These are phyloP conservation scores for Backusella mclennaniae DNA, from an alignment of 192 early-diverging fungal genomes.

Conservation along the genomic window DNA sequence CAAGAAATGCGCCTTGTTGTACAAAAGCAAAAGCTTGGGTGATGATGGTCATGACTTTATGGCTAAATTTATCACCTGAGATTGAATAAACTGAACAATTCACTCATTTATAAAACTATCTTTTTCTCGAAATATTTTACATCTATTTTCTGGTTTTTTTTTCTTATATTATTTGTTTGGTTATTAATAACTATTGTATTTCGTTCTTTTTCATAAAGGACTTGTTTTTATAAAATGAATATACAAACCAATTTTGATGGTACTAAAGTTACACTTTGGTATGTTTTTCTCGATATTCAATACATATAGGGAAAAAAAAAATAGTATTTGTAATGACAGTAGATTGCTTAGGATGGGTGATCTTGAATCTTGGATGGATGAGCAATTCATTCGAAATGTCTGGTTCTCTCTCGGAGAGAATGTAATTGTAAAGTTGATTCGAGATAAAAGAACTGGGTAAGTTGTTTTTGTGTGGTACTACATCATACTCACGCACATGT, in stretches of 20 bases:
- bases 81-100: background rate
- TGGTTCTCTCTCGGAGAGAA: conserved; percentile 84
- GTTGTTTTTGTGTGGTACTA: background rate
- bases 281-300: background rate
- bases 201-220: background rate
- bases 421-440: conserved; percentile 91
- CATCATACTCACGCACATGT: background rate
- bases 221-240: background rate
- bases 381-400: conserved; percentile 78
- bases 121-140: background rate
- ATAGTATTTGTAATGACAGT: background rate
- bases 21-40: background rate
- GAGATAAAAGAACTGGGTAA: conserved; percentile 86
- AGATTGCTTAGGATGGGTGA: conserved; percentile 78
- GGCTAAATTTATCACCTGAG: background rate
- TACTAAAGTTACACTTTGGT: background rate
- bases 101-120: background rate
- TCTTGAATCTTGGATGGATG: conserved; percentile 97
- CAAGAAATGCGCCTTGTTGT: background rate
- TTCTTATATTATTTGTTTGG: background rate
- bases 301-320: background rate
- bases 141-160: no score
- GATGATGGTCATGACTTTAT: background rate
- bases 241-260: background rate
- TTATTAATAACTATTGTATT: background rate